These are phyloP conservation scores for Aphanocladium album DNA, from an alignment of 2,329 filamentous ascomycete species.

Conservation along the genomic window DNA sequence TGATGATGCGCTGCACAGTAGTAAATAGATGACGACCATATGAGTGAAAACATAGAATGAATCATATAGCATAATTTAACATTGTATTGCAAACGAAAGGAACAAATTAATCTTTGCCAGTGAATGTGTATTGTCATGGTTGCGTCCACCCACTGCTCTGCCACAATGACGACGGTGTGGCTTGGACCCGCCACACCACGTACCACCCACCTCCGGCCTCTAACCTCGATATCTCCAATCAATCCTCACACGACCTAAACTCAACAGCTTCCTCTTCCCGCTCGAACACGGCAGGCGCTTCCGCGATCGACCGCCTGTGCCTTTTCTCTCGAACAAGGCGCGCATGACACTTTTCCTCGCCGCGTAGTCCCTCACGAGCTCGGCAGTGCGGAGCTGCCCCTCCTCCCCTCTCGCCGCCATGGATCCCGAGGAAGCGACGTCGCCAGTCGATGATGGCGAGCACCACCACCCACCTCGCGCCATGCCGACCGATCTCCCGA, in stretches of 20 bases:
- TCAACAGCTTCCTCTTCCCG: neutral
- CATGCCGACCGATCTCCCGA: constrained; percentile 82
- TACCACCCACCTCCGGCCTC: constrained; percentile 1
- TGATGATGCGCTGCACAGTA: constrained; percentile 5
- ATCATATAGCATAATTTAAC: neutral
- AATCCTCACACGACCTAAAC: constrained; percentile 7
- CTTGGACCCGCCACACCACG: constrained; percentile 11
- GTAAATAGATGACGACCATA: neutral
- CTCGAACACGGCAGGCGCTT: neutral
- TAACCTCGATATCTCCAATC: constrained; percentile 1
- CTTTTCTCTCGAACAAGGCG: neutral
- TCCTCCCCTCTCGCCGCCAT: constrained; percentile 39
- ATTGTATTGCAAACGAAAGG: neutral
- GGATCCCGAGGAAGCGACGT: constrained; percentile 51
- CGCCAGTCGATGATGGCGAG: constrained; percentile 37
- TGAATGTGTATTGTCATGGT: neutral
- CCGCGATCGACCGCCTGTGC: neutral
- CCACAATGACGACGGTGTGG: constrained; percentile 9
- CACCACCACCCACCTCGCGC: constrained; percentile 30
- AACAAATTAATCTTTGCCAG: neutral
- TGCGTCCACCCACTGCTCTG: neutral
- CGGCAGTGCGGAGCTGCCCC: constrained; percentile 31
- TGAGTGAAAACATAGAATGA: neutral
- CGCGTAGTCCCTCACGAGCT: constrained; percentile 28
- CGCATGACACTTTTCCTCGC: constrained; percentile 4